phyloP scores from a whole-genome alignment of 2,329 filamentous ascomycete species.

The Colletotrichum acutatum region DNA sequence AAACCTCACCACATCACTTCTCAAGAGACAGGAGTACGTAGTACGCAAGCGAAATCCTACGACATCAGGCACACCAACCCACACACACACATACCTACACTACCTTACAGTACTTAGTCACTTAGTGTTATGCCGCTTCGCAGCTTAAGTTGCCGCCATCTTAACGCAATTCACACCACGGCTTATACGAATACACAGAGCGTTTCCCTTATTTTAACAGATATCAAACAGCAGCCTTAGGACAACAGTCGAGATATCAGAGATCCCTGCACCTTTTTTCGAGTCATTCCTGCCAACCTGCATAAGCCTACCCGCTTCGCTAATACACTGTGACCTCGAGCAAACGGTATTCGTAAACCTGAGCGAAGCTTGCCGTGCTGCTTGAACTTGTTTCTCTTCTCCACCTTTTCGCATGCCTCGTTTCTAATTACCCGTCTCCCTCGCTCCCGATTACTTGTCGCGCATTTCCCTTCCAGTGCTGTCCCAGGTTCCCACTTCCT shows the following conservation, averaged over 20 bases:
- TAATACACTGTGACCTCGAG: slow-evolving; percentile 3
- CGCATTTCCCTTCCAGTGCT: background rate
- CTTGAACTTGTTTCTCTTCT: background rate
- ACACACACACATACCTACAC: background rate
- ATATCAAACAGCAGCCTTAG: background rate
- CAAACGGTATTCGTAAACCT: background rate
- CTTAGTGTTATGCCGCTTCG: background rate
- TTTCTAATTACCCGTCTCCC: background rate
- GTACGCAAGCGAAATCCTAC: slow-evolving; percentile 7
- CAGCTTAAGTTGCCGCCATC: slow-evolving; percentile 1
- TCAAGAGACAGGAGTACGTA: too few relatives aligned
- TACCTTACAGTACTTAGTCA: background rate
- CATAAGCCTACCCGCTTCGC: background rate
- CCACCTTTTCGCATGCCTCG: slow-evolving; percentile 19
- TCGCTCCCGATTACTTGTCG: background rate
- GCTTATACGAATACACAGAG: background rate
- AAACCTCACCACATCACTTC: too few relatives aligned
- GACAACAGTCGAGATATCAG: slow-evolving; percentile 14
- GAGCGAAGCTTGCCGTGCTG: background rate
- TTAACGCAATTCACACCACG: background rate
- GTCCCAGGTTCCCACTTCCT: background rate
- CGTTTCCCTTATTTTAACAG: background rate
- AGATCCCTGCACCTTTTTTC: slow-evolving; percentile 13
- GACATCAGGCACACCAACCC: slow-evolving; percentile 11
- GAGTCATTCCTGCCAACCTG: slow-evolving; percentile 25